Evolutionary conservation across 371 early-diverging fungal species (phyloP).

Genomic region (Apophysomyces ossiformis): DNA sequence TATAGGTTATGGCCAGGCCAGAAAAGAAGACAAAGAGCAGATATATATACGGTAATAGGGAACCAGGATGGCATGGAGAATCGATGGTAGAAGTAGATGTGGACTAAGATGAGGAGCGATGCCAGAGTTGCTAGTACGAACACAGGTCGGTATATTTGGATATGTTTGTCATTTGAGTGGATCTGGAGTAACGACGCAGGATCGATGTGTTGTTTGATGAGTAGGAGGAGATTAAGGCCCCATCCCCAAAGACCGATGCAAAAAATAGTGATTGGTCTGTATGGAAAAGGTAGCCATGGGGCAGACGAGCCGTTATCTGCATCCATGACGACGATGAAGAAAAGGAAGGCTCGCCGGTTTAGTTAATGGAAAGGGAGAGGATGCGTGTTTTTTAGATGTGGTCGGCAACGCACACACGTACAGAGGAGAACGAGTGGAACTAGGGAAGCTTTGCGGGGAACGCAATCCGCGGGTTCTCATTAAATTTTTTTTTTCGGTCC

Average conservation of each 20-base stretch:
- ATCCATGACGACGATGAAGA: conserved; percentile 9
- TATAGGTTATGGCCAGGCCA: conserved; percentile 62
- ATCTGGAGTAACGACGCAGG: conserved; percentile 55
- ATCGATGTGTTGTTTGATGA: conserved; percentile 65
- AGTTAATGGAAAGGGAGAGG: neutral
- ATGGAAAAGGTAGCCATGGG: conserved; percentile 30
- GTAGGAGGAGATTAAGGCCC: conserved; percentile 73
- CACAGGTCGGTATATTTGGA: conserved; percentile 37
- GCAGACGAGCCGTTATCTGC: conserved; percentile 10
- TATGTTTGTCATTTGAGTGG: conserved; percentile 47
- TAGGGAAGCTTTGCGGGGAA: no score
- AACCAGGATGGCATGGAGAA: conserved; percentile 27
- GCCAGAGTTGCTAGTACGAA: conserved; percentile 52
- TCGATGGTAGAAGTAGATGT: conserved; percentile 39
- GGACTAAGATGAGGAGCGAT: conserved; percentile 34
- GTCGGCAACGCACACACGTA: no score
- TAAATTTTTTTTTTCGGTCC: no score
- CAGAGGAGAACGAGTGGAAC: no score
- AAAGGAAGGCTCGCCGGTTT: conserved; percentile 2
- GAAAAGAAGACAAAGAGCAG: conserved; percentile 51
- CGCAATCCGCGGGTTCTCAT: no score
- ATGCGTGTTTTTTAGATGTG: no score
- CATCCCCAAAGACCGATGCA: conserved; percentile 81
- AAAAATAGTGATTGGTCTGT: conserved; percentile 71
- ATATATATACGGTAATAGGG: conserved; percentile 58